Conservation (phyloP, 2,329 filamentous ascomycete species). For the Colletotrichum salicis region DNA sequence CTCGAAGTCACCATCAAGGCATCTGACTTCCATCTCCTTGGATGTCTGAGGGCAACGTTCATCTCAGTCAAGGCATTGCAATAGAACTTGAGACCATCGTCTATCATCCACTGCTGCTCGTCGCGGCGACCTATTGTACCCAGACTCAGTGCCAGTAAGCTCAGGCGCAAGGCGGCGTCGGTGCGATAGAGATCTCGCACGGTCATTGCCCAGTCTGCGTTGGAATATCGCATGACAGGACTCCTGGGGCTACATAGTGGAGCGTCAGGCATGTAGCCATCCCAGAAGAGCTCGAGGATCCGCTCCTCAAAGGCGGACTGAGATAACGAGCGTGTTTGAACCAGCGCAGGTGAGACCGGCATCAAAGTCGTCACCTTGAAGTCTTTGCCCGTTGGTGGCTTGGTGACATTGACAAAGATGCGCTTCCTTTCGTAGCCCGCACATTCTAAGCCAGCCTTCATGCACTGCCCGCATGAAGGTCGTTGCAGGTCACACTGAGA, state of each 20-base stretch:
- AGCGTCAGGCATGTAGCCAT: conserved; percentile 32
- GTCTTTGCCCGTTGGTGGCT: neutral
- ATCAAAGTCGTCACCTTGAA: neutral
- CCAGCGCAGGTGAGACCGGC: neutral
- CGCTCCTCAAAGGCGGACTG: conserved; percentile 34
- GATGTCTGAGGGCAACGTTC: conserved; percentile 12
- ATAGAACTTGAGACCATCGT: conserved; percentile 39
- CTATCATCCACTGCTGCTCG: conserved; percentile 35
- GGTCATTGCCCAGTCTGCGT: conserved; percentile 38
- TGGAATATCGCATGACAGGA: conserved; percentile 16
- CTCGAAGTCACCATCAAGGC: conserved; percentile 30
- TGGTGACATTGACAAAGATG: conserved; percentile 36
- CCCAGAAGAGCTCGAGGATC: conserved; percentile 36
- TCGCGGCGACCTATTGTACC: conserved; percentile 38
- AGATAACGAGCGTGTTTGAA: conserved; percentile 12
- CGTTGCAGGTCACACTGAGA: conserved; percentile 36
- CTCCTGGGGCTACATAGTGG: conserved; percentile 2
- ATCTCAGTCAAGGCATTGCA: conserved; percentile 35
- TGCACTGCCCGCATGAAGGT: conserved; percentile 37
- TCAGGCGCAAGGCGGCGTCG: conserved; percentile 32
- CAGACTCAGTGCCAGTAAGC: conserved; percentile 38
- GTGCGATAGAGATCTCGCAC: conserved; percentile 37
- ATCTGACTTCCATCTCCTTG: conserved; percentile 29
- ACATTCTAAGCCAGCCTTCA: conserved; percentile 33
- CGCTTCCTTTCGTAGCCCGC: conserved; percentile 35